Base-by-base conservation (phyloP, 2,329 filamentous ascomycete genomes). In the Parastagonospora nodorum region DNA sequence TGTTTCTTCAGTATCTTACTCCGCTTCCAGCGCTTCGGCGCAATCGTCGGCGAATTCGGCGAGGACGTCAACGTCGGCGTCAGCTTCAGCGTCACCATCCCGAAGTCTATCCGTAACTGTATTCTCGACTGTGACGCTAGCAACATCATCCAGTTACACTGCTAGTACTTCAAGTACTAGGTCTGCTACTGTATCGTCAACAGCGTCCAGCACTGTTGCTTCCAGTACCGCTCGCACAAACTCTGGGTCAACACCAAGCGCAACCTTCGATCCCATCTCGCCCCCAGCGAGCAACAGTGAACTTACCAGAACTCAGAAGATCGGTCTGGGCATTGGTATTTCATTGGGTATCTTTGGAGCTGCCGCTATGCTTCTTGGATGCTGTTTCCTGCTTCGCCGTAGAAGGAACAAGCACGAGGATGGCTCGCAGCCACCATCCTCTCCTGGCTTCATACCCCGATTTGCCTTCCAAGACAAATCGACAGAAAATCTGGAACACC, bases 271-370 rank as follows among this genome's bases (percentile, higher is more conserved):
- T 24, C 47, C 61, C 4, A 50, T 57, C 10, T 55, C 60, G 8
- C 61, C 66, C 7, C 49, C 56, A n/a, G 46, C 57, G 1, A 57
- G 51, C 27, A 44, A 45, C 9, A 51, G 53, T 19, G 63, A 61
- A 5, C 57, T 73, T 10, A 65, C 64, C 1, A 55, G 52, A 42
- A 40, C 41, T 1, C 62, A 67, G 15, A 48, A 42, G 15, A 19
- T 48, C 19, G 45, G 45, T 5, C 45, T 48, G 4, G 45, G 45
- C 19, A 38, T 48, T 12, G 38, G 45, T 2, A 30, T 48, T 12
- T 30, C 45, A 4, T 16, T 48, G 11, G 45, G 45, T 1, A 78
- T 86, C 2, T 69, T 86, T 2, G 82, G 82, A 37, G 80, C 87
- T 16, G 60, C 61, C 0, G 63, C 62, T 24, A 16, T 68, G 2